Base-by-base conservation (phyloP, 148 eudicot genomes). In the Silene conica region DNA sequence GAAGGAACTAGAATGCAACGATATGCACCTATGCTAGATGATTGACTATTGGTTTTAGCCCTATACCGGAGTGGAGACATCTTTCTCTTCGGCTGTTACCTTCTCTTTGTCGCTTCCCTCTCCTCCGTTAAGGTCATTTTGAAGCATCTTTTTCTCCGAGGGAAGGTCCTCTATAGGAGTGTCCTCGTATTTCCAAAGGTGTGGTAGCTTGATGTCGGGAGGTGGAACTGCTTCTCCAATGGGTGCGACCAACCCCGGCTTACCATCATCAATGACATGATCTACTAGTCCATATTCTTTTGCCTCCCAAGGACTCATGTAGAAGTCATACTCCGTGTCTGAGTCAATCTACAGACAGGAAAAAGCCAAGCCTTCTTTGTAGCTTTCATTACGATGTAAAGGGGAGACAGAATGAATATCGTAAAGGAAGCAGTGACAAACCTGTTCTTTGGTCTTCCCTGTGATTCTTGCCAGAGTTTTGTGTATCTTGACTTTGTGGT, bases 291-390 rank as follows among this genome's bases (percentile, higher is more conserved):
- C 99, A 45, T 95, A 95, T 14, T 86, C 96, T 76, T 86, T 89
- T 63, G 99, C 97, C 72, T 92, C 99, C 97, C 97, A 95, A 28
- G 99, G 82, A 64, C 81, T 87, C 96, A 95, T 85, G 82, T 87
- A 95, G 67, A 84, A 84, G 66, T 90, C 97, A 57, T 87, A 82
- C 48, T 86, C 90, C 0, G 94, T 92, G 80, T 90, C 97, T 58
- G 46, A 23, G 61, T 90, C 99, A 67, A 95, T 82, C 99, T 95
- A 83, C 71, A 74, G 20, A 21, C 63, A 62, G 41, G 28, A 48
- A 0, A 9, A 56, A 69, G 22, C 1, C 48, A 56, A 69, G 19
- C 3, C 48, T 19, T 3, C 2, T 70, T 8, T 31, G 54, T 48
- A 38, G 43, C 16, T 54, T 54, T n/a, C 25, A 38, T 23, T 23